These are phyloP conservation scores for Pythium dissotocum DNA, from an alignment of 352 stramenopile species.

Conservation along the genomic window DNA sequence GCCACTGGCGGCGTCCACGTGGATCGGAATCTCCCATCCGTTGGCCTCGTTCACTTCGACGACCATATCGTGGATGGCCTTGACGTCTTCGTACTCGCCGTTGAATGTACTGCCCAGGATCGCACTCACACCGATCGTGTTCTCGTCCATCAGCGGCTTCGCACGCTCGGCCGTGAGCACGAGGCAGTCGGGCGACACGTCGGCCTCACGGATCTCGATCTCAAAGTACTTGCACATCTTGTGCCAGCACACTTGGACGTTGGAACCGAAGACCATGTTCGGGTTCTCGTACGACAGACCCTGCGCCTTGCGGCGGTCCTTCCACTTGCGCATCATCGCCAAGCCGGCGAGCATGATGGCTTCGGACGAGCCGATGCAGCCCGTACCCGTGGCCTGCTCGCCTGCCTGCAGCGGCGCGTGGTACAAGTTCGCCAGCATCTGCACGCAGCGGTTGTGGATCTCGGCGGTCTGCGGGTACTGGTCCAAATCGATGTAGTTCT, in stretches of 20 bases:
- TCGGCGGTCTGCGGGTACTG: slow-evolving; percentile 92
- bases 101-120: slow-evolving; percentile 94
- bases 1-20: slow-evolving; percentile 91
- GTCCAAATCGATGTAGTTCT: slow-evolving; percentile 94
- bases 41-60: slow-evolving; percentile 82
- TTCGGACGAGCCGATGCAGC: slow-evolving; percentile 92
- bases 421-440: slow-evolving; percentile 92
- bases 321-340: slow-evolving; percentile 92
- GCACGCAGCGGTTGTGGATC: slow-evolving; percentile 93
- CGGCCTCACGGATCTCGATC: slow-evolving; percentile 87
- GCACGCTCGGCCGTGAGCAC: slow-evolving; percentile 85
- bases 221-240: slow-evolving; percentile 96
- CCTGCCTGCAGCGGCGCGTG: slow-evolving; percentile 64
- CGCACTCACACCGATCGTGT: slow-evolving; percentile 91
- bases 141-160: slow-evolving; percentile 84
- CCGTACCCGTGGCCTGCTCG: slow-evolving; percentile 76
- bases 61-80: slow-evolving; percentile 89
- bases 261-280: slow-evolving; percentile 93
- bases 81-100: slow-evolving; percentile 92
- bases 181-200: slow-evolving; percentile 84
- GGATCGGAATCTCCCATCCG: slow-evolving; percentile 83
- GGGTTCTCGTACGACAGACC: slow-evolving; percentile 83
- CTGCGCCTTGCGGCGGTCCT: slow-evolving; percentile 76
- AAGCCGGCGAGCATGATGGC: slow-evolving; percentile 91
- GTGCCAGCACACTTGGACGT: slow-evolving; percentile 93